A percentile compares a stretch with the other conserved stretches of the same genome.
phyloP scores from a whole-genome alignment of 148 eudicot species.

The Dysphania ambrosioides region DNA sequence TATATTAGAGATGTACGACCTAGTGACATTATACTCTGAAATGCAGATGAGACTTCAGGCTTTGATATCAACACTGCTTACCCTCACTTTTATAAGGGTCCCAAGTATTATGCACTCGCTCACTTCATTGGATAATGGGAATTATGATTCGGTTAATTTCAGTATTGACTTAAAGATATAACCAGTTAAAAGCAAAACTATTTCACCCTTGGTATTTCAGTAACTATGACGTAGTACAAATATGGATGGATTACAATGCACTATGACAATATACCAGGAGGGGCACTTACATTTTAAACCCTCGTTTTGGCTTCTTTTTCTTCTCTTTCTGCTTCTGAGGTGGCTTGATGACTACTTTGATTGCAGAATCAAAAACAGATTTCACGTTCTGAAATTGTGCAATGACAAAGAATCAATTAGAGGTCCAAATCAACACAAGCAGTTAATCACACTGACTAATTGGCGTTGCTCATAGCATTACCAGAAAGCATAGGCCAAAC shows the following conservation, averaged over 20 bases:
- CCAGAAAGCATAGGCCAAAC: background rate
- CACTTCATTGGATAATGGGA: background rate
- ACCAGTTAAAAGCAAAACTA: background rate
- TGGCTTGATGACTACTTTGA: conserved; percentile 92
- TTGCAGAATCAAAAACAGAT: conserved; percentile 96
- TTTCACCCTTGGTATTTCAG: background rate
- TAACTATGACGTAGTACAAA: background rate
- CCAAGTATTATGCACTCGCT: background rate
- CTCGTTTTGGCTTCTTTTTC: conserved; percentile 67
- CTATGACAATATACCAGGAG: background rate
- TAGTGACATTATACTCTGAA: background rate
- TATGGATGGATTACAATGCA: background rate
- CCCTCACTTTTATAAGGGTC: background rate
- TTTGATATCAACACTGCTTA: background rate
- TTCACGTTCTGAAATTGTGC: conserved; percentile 71
- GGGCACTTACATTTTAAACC: conserved; percentile 63
- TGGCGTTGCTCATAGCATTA: background rate
- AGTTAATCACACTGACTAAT: background rate
- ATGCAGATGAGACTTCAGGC: background rate
- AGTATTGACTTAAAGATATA: background rate
- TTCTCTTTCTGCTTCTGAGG: conserved; percentile 80
- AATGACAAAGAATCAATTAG: conserved; percentile 2
- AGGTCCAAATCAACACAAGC: background rate
- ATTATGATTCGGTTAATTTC: background rate
- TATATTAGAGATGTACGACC: background rate